Base-by-base conservation (phyloP, 2,329 filamentous ascomycete genomes). In the Fusarium hostae region DNA sequence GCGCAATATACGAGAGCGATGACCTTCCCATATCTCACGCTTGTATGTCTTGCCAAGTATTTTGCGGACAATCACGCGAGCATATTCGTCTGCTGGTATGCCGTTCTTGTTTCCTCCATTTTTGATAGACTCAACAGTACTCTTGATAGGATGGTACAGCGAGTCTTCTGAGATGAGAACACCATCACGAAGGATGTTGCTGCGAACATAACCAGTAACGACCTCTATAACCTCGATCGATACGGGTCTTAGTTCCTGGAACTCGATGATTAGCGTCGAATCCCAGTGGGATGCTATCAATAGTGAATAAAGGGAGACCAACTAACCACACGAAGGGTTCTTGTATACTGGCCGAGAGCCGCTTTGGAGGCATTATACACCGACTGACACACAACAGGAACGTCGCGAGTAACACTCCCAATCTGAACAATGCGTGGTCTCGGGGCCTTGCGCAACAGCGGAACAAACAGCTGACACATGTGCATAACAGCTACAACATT, bases 181-280 rank as follows among this genome's bases (percentile, higher is more conserved):
- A 16, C 52, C 52, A 2, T 55, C 37, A 1, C 52, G 28, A 3
- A 55, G 52, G 28, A 55, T 55, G 1, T 32, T 44, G 3, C 52
- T 55, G 6, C 28, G 37, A 8, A 55, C 37, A 45, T 44, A 55
- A 0, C 37, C 52, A 1, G 52, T 55, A 0, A 55, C 52, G 1
- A 55, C 16, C 37, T 55, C 52, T 3, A 26, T 32, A 6, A 45
- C 37, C 1, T 55, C 9, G 4, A 55, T 55, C 0, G 52, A 55
- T 0, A 55, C 1, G 0, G 52, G 52, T 5, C 16, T 55, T 0
- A 55, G 2, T 15, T 55, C 52, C 52, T 55, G 8, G 2, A 2
- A 2, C 7, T 13, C 22, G 0, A 26, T n/a, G 2, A n/a, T 37
- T 5, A 51, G 22, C 12, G 18, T 12, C 16, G 6, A 10, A 11